Evolutionary conservation across 345 rosid genomes (phyloP).

Genomic region (Hypericum perforatum): DNA sequence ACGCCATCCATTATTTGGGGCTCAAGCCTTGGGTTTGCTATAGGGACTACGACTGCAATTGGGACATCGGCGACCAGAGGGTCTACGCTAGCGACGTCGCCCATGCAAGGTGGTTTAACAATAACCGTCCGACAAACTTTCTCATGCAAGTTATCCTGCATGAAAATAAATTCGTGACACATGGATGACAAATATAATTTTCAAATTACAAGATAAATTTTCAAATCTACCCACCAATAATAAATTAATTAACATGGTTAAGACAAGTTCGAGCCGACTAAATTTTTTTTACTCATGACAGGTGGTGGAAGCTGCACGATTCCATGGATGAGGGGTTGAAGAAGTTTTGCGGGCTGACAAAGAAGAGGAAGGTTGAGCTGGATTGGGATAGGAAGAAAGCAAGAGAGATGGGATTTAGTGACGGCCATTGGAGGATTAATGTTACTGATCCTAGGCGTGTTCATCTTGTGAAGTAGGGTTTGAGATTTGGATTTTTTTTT

Average conservation of each 20-base stretch:
- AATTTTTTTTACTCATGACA: neutral
- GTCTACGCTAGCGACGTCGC: conserved; percentile 94
- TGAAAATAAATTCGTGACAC: too few species aligned
- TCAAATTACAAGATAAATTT: too few species aligned
- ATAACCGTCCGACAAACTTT: too few species aligned
- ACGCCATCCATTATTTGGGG: conserved; percentile 74
- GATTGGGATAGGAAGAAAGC: conserved; percentile 71
- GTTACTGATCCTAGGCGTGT: conserved; percentile 63
- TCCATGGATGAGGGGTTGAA: conserved; percentile 52
- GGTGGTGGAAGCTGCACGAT: conserved; percentile 88
- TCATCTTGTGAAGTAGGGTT: conserved; percentile 27
- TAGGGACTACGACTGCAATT: conserved; percentile 90
- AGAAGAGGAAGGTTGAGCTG: conserved; percentile 51
- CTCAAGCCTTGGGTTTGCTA: conserved; percentile 88
- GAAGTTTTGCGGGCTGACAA: conserved; percentile 55
- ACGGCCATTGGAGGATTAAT: conserved; percentile 67
- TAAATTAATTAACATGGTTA: too few species aligned
- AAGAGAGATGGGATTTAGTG: conserved; percentile 28
- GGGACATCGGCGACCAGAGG: conserved; percentile 35
- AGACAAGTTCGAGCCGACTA: too few species aligned
- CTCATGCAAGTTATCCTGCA: too few species aligned
- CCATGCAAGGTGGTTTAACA: conserved; percentile 67
- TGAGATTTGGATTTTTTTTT: neutral
- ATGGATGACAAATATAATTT: too few species aligned
- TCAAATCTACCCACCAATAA: too few species aligned